These are phyloP conservation scores for Barnettozyma sp. DNA, from an alignment of 805 yeast genomes.

Conservation along the genomic window DNA sequence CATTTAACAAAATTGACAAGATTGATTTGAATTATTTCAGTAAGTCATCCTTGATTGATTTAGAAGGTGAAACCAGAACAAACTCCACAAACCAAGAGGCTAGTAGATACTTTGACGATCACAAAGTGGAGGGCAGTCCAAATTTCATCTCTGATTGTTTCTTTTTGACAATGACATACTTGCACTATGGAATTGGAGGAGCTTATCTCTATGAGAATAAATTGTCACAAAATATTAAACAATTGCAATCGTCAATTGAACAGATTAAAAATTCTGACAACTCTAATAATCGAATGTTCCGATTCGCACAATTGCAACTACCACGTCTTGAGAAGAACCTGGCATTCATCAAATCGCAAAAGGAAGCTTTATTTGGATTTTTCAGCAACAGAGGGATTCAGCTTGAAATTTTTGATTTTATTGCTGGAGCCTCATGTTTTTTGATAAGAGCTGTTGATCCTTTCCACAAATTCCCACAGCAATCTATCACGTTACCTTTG, in stretches of 20 bases:
- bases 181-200: constrained; percentile 90
- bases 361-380: constrained; percentile 56
- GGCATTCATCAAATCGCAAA: constrained; percentile 34
- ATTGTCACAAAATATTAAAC: constrained; percentile 43
- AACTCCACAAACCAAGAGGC: constrained; percentile 72
- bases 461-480: constrained; percentile 50
- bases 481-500: constrained; percentile 45
- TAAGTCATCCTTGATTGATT: constrained; percentile 47
- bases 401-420: constrained; percentile 64
- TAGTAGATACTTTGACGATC: constrained; percentile 42
- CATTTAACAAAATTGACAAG: constrained; percentile 62
- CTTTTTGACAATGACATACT: constrained; percentile 66
- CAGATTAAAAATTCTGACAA: constrained; percentile 14
- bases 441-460: constrained; percentile 72
- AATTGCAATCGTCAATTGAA: constrained; percentile 35
- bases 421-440: constrained; percentile 69
- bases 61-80: constrained; percentile 76
- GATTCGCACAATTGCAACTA: constrained; percentile 36
- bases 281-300: constrained; percentile 22
- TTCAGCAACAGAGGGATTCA: constrained; percentile 52
- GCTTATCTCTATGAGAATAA: constrained; percentile 50
- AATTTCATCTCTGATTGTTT: constrained; percentile 93
- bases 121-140: constrained; percentile 31
- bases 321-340: constrained; percentile 42
- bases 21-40: constrained; percentile 68